Conservation (phyloP, 1,284 basidiomycete species). For the Gomphus bonarii region DNA sequence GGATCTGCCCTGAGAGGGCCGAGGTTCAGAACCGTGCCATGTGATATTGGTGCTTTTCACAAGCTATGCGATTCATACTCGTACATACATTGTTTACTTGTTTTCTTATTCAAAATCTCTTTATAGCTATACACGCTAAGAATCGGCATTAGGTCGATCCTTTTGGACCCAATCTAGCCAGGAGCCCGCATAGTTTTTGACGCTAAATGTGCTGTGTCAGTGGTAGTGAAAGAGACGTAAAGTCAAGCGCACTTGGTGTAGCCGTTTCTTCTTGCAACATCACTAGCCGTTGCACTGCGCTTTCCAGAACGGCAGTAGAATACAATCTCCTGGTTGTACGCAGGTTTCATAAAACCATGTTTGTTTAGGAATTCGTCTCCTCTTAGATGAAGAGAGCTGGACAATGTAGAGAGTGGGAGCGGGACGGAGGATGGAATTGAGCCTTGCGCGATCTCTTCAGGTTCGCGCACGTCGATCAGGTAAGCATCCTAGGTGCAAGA, state of each 20-base stretch:
- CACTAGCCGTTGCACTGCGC: slow-evolving; percentile 74
- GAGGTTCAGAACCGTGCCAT: neutral
- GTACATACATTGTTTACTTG: neutral
- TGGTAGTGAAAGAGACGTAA: neutral
- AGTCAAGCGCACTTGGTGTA: slow-evolving; percentile 60
- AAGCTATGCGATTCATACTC: neutral
- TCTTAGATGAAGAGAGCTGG: slow-evolving; percentile 56
- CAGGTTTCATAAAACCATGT: slow-evolving; percentile 83
- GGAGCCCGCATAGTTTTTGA: slow-evolving; percentile 84
- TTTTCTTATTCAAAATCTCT: neutral
- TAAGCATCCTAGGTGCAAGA: slow-evolving; percentile 52
- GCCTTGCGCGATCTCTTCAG: slow-evolving; percentile 87
- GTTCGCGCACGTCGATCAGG: slow-evolving; percentile 89
- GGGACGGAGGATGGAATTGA: slow-evolving; percentile 95
- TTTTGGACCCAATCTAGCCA: slow-evolving; percentile 87
- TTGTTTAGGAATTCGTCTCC: slow-evolving; percentile 53
- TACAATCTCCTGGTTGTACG: slow-evolving; percentile 65
- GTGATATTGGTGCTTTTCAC: neutral
- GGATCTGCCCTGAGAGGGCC: slow-evolving; percentile 17
- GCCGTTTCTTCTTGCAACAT: slow-evolving; percentile 78
- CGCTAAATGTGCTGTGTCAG: slow-evolving; percentile 28
- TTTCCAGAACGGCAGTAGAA: slow-evolving; percentile 95
- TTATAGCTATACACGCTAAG: neutral
- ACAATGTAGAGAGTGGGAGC: slow-evolving; percentile 77
- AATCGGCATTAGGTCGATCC: slow-evolving; percentile 26